Evolutionary conservation across 306 rosid species (phyloP).

Genomic region (Dryas alaskensis): DNA sequence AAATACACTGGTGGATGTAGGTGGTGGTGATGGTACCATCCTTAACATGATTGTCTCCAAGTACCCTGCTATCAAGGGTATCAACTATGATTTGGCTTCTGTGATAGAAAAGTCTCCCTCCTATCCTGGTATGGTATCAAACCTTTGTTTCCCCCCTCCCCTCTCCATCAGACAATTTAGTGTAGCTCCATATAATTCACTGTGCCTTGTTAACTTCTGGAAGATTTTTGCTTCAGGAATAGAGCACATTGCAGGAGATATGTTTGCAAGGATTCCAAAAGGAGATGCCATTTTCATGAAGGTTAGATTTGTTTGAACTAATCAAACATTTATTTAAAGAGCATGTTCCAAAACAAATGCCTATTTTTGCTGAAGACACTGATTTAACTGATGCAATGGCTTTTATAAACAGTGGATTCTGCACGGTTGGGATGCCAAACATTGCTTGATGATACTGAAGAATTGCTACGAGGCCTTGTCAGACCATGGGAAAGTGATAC

Average conservation of each 20-base stretch:
- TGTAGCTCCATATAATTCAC: neutral
- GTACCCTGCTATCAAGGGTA: slow-evolving; percentile 28
- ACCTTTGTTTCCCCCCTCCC: neutral
- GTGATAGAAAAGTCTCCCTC: slow-evolving; percentile 17
- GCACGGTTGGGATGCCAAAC: slow-evolving; percentile 17
- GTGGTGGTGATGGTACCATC: slow-evolving; percentile 24
- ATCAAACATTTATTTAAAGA: too few relatives aligned
- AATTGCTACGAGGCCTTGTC: slow-evolving; percentile 29
- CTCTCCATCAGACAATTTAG: neutral
- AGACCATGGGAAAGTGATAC: slow-evolving; percentile 25
- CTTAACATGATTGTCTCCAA: slow-evolving; percentile 30
- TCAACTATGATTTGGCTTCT: slow-evolving; percentile 34
- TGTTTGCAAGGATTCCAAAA: slow-evolving; percentile 26
- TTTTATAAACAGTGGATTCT: slow-evolving; percentile 22
- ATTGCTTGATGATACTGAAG: slow-evolving; percentile 14
- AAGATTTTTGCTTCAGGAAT: slow-evolving; percentile 17
- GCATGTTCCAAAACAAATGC: too few relatives aligned
- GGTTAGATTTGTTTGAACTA: slow-evolving; percentile 2
- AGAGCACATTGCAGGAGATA: slow-evolving; percentile 27
- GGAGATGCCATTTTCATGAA: slow-evolving; percentile 35
- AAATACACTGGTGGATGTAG: slow-evolving; percentile 23
- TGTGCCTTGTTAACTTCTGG: neutral
- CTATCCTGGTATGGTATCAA: slow-evolving; percentile 15
- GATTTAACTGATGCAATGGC: neutral
- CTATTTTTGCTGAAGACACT: too few relatives aligned